Conservation (phyloP, 805 yeast species). For the Suhomyces pyralidae region DNA sequence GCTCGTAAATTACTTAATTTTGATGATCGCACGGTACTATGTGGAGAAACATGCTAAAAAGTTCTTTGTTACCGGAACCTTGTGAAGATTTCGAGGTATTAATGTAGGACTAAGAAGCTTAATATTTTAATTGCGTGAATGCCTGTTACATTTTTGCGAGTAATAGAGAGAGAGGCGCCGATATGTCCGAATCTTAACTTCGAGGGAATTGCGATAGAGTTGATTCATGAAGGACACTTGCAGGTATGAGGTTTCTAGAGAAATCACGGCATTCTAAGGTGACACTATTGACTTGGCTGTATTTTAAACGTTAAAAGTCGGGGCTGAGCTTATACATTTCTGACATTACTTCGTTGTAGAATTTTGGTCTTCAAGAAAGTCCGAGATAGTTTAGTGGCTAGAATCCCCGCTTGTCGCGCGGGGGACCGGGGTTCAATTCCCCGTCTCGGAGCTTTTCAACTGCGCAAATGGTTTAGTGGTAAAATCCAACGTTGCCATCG, state of each 20-base stretch:
- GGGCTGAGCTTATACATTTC: too few species aligned
- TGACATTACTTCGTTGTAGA: too few species aligned
- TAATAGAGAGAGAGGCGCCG: not conserved
- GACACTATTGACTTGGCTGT: too few species aligned
- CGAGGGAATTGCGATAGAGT: not conserved
- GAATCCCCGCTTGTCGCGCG: constrained; percentile 21
- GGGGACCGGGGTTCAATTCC: constrained; percentile 21
- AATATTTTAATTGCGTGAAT: not conserved
- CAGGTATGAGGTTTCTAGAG: too few species aligned
- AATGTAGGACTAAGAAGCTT: not conserved
- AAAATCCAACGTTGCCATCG: constrained; percentile 9
- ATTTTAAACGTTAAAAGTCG: too few species aligned
- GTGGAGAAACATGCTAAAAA: not conserved
- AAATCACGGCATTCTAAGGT: too few species aligned
- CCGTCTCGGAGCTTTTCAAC: constrained; percentile 14
- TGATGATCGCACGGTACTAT: not conserved
- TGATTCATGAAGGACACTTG: not conserved
- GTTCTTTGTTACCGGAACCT: not conserved
- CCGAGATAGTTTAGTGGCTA: constrained; percentile 15
- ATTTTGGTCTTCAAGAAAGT: not conserved
- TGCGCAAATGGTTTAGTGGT: constrained; percentile 8
- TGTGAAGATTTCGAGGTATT: not conserved
- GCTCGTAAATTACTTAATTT: not conserved
- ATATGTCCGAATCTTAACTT: not conserved
- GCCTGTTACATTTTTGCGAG: not conserved